Conservation (phyloP, 306 rosid genomes). For the Cicer bijugum region DNA sequence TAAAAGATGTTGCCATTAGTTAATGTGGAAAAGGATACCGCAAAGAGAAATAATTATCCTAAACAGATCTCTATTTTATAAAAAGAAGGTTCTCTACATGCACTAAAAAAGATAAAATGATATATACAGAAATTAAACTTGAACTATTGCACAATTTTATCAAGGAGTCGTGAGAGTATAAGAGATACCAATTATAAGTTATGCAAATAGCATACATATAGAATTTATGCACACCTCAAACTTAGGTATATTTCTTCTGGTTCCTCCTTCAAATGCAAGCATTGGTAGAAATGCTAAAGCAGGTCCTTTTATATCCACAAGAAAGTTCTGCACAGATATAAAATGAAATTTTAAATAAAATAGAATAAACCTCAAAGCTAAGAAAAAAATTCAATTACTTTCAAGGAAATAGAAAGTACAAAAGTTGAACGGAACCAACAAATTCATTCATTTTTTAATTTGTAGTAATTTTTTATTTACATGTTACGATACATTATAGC, state of each 20-base stretch:
- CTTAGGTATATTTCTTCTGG: conserved; percentile 88
- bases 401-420: conserved; percentile 5
- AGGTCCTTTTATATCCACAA: conserved; percentile 92
- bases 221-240: conserved; percentile 68
- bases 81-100: background rate
- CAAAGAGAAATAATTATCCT: background rate
- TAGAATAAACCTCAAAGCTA: conserved; percentile 5
- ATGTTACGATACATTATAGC: conserved; percentile 1
- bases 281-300: no score
- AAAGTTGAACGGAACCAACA: conserved; percentile 12
- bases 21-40: conserved; percentile 11
- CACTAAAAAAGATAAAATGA: conserved; percentile 15
- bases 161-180: background rate
- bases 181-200: conserved; percentile 2
- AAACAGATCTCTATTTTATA: background rate
- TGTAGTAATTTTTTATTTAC: conserved; percentile 7
- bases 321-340: conserved; percentile 70
- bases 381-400: conserved; percentile 5
- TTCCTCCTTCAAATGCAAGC: no score
- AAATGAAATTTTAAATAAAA: conserved; percentile 19
- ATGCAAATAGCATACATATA: conserved; percentile 13
- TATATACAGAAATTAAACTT: conserved; percentile 5
- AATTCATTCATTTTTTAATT: background rate
- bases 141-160: background rate
- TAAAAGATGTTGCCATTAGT: conserved; percentile 15